phyloP scores from a whole-genome alignment of 2,329 filamentous ascomycete species.

The Aspergillus texensis region DNA sequence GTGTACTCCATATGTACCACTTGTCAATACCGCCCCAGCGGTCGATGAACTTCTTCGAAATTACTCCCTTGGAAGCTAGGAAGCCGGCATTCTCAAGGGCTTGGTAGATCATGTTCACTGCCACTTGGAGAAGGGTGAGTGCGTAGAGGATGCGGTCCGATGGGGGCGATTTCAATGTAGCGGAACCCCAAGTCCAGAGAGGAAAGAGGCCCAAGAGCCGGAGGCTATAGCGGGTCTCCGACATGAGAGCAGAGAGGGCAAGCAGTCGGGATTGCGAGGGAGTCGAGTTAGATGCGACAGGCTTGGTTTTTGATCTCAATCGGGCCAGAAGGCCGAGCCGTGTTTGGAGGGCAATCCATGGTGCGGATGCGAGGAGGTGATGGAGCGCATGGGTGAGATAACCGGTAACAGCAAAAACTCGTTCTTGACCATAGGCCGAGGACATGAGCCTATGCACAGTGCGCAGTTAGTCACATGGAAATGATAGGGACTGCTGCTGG shows the following conservation, averaged over 20 bases:
- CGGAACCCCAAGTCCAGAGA: constrained; percentile 78
- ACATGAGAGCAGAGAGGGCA: constrained; percentile 53
- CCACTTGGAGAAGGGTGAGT: constrained; percentile 70
- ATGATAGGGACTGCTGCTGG: background rate
- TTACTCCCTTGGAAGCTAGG: constrained; percentile 71
- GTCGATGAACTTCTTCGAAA: constrained; percentile 50
- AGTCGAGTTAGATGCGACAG: constrained; percentile 6
- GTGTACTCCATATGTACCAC: constrained; percentile 71
- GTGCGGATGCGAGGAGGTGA: constrained; percentile 61
- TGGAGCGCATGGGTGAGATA: constrained; percentile 67
- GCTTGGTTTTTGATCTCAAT: constrained; percentile 26
- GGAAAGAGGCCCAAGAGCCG: constrained; percentile 68
- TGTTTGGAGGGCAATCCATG: constrained; percentile 45
- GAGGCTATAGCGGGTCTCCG: constrained; percentile 53
- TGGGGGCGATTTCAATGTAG: constrained; percentile 50
- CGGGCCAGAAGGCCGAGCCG: constrained; percentile 45
- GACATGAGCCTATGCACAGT: constrained; percentile 59
- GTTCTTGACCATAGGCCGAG: constrained; percentile 70
- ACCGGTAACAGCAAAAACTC: constrained; percentile 67
- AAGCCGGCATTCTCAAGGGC: constrained; percentile 81
- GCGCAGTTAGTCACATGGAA: constrained; percentile 11
- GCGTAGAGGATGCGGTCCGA: constrained; percentile 50
- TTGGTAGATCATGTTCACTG: constrained; percentile 71
- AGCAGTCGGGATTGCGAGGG: constrained; percentile 53
- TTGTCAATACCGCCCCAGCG: constrained; percentile 57